Conservation (phyloP, 495 filamentous ascomycete genomes). For the Neurospora terricola region DNA sequence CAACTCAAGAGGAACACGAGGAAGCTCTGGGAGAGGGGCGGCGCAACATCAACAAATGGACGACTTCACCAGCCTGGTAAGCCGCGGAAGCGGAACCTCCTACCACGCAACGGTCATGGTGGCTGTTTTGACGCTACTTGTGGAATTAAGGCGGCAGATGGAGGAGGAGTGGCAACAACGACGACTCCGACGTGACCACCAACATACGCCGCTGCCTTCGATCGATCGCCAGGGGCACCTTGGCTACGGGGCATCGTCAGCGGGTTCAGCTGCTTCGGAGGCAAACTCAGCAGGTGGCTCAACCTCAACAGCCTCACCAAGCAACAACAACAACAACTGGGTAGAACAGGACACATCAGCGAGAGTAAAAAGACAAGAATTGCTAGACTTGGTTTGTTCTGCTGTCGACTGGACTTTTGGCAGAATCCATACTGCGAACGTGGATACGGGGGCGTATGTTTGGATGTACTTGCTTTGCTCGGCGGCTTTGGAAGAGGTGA, state of each 20-base stretch:
- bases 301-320: neutral
- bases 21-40: neutral
- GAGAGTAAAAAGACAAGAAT: neutral
- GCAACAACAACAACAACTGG: neutral
- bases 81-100: slow-evolving; percentile 39
- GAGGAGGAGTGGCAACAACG: slow-evolving; percentile 35
- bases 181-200: neutral
- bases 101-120: slow-evolving; percentile 30
- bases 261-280: neutral
- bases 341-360: neutral
- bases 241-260: neutral
- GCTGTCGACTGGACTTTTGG: neutral
- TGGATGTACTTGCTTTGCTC: neutral
- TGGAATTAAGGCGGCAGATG: slow-evolving; percentile 40
- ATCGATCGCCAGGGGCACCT: neutral
- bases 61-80: slow-evolving; percentile 32
- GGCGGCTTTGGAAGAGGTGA: neutral
- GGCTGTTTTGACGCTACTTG: slow-evolving; percentile 34
- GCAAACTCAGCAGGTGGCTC: neutral
- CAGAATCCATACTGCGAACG: neutral
- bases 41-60: slow-evolving; percentile 11
- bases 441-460: neutral
- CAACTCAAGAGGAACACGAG: neutral
- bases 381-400: neutral
- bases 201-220: neutral